Evolutionary conservation across 306 rosid genomes (phyloP).

Genomic region (Begonia masoniana): DNA sequence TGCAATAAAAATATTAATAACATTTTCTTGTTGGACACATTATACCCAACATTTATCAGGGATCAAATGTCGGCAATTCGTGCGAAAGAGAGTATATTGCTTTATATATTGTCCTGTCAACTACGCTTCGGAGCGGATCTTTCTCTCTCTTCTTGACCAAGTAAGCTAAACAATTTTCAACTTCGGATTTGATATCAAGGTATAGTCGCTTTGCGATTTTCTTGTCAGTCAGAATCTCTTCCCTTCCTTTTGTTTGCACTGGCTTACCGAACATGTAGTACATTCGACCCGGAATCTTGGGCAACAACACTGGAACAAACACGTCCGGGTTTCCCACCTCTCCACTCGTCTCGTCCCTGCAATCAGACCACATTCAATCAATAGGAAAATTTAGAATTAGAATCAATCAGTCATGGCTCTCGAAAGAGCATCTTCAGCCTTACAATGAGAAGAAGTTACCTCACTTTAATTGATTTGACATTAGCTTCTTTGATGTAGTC

Average conservation of each 20-base stretch:
- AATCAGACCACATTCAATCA: slow-evolving; percentile 1
- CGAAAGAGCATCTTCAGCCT: neutral
- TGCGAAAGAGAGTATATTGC: too few species aligned
- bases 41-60: too few species aligned
- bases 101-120: slow-evolving; percentile 21
- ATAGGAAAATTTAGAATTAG: too few species aligned
- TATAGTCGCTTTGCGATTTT: slow-evolving; percentile 57
- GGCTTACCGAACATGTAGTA: slow-evolving; percentile 87
- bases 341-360: slow-evolving; percentile 37
- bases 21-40: too few species aligned
- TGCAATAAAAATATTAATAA: too few species aligned
- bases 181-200: slow-evolving; percentile 61
- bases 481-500: slow-evolving; percentile 19
- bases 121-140: slow-evolving; percentile 71
- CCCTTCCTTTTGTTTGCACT: slow-evolving; percentile 54
- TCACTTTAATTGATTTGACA: slow-evolving; percentile 18
- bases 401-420: too few species aligned
- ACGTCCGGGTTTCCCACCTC: slow-evolving; percentile 35
- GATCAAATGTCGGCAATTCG: too few species aligned
- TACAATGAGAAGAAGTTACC: slow-evolving; percentile 27
- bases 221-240: slow-evolving; percentile 47
- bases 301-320: slow-evolving; percentile 29
- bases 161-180: slow-evolving; percentile 43
- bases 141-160: slow-evolving; percentile 73
- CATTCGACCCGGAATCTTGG: slow-evolving; percentile 75